Evolutionary conservation across 169 alveolate genomes (phyloP).

Genomic region (Amoebophrya sp.): DNA sequence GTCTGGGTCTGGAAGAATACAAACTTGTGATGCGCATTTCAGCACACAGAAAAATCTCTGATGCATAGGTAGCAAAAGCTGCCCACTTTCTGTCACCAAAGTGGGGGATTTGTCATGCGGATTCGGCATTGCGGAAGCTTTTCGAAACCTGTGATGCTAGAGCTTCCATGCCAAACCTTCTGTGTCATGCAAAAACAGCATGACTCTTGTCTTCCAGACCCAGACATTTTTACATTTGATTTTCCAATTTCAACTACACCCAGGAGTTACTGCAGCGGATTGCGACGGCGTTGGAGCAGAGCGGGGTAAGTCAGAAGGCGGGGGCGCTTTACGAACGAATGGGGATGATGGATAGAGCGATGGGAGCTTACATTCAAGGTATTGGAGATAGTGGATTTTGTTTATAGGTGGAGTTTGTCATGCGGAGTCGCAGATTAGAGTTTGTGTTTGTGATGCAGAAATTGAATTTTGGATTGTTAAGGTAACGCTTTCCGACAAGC

Average conservation of each 20-base stretch:
- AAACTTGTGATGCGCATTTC: too few species aligned
- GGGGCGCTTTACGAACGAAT: conserved; percentile 84
- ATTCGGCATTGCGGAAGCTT: too few species aligned
- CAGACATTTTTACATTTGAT: not conserved
- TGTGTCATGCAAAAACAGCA: too few species aligned
- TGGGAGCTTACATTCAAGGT: conserved; percentile 67
- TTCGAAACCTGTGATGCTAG: too few species aligned
- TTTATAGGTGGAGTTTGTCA: too few species aligned
- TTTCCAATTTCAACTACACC: conserved; percentile 38
- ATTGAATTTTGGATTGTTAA: conserved; percentile 34
- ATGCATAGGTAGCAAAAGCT: too few species aligned
- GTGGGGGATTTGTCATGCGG: too few species aligned
- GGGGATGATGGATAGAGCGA: conserved; percentile 70
- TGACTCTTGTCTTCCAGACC: too few species aligned
- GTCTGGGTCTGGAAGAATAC: not conserved
- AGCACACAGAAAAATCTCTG: too few species aligned
- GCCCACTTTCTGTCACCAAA: too few species aligned
- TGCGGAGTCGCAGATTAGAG: not conserved
- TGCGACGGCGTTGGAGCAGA: conserved; percentile 62
- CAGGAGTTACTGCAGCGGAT: conserved; percentile 61
- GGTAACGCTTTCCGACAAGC: conserved; percentile 48
- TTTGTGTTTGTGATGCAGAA: not conserved
- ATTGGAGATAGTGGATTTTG: conserved; percentile 49
- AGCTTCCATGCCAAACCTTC: too few species aligned
- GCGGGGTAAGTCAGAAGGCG: conserved; percentile 79